Conservation (phyloP, 768 basidiomycete genomes). For the Naganishia friedmannii region DNA sequence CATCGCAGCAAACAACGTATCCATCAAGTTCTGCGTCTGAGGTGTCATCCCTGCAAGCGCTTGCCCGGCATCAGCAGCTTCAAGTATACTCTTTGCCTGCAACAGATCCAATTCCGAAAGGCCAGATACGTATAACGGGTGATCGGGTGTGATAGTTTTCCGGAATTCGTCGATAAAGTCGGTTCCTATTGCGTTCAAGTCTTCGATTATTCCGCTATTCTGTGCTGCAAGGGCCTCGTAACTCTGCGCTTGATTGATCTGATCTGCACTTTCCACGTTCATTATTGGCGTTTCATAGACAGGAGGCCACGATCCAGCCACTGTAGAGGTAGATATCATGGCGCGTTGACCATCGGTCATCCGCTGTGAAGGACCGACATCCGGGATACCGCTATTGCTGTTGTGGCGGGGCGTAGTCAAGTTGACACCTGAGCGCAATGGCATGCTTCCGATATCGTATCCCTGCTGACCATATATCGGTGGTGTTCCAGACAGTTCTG, state of each 20-base stretch:
- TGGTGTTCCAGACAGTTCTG: not conserved
- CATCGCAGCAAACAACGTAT: conserved; percentile 9
- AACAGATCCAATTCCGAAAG: not conserved
- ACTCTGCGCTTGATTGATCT: not conserved
- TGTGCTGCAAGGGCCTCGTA: not conserved
- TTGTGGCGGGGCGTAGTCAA: not conserved
- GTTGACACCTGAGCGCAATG: conserved; percentile 4
- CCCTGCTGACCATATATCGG: conserved; percentile 4
- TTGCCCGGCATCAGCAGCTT: not conserved
- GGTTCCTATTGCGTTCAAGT: not conserved
- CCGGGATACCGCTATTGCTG: not conserved
- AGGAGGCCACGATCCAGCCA: not conserved
- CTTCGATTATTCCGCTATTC: not conserved
- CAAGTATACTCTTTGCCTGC: conserved; percentile 3
- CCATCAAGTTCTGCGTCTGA: conserved; percentile 17
- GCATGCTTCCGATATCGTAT: not conserved
- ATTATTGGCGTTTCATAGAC: not conserved
- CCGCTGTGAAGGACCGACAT: too few species aligned
- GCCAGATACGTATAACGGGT: not conserved
- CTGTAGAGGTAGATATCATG: not conserved
- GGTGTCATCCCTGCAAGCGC: not conserved
- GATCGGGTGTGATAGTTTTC: conserved; percentile 11
- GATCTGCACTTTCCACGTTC: not conserved
- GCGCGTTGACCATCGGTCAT: not conserved
- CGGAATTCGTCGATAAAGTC: conserved; percentile 18